phyloP scores from a whole-genome alignment of 345 rosid species.

The Gossypium turneri region DNA sequence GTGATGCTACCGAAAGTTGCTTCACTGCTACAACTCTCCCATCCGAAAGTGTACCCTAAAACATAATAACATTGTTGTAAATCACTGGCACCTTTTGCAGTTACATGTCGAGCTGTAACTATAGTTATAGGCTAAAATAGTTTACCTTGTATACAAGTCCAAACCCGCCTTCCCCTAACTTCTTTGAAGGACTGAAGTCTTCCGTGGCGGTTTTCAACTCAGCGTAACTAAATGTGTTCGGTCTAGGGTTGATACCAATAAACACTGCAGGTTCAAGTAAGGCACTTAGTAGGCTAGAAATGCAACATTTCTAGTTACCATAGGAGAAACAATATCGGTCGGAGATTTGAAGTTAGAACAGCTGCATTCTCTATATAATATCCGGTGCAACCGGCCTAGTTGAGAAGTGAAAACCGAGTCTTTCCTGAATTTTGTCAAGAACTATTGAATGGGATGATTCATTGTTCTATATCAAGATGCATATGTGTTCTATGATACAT shows the following conservation, averaged over 20 bases:
- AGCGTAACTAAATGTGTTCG: constrained; percentile 30
- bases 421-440: too few relatives aligned
- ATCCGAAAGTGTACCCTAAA: constrained; percentile 35
- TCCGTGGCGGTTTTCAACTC: constrained; percentile 33
- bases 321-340: too few relatives aligned
- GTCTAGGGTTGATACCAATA: constrained; percentile 23
- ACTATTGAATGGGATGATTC: too few relatives aligned
- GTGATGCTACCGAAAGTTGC: constrained; percentile 34
- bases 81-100: not conserved
- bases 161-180: constrained; percentile 40
- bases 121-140: not conserved
- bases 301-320: too few relatives aligned
- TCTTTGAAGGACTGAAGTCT: constrained; percentile 30
- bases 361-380: too few relatives aligned
- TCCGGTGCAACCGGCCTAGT: too few relatives aligned
- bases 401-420: not conserved
- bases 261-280: constrained; percentile 25
- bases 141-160: constrained; percentile 39
- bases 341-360: too few relatives aligned
- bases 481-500: not conserved
- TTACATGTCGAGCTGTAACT: not conserved
- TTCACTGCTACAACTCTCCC: constrained; percentile 40
- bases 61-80: not conserved
- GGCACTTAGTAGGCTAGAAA: not conserved
- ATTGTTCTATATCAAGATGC: not conserved